These are phyloP conservation scores for Calvatia gigantea DNA, from an alignment of 768 basidiomycete genomes.

Conservation along the genomic window DNA sequence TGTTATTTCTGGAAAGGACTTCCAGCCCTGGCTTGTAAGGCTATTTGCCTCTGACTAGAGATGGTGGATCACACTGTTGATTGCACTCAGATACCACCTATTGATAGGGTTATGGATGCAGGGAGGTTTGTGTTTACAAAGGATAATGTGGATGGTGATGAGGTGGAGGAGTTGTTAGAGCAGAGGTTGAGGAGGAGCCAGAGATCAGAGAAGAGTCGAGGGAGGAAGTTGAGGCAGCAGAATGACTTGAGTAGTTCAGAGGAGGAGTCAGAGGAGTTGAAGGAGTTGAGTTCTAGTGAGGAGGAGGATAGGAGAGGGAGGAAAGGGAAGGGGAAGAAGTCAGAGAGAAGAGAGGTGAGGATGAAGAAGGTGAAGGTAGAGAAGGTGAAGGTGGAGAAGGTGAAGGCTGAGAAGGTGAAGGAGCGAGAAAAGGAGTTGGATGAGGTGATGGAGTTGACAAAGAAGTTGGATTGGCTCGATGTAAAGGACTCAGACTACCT, in stretches of 20 bases:
- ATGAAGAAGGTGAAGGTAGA: neutral
- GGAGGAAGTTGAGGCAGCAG: too few species aligned
- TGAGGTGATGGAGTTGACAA: neutral
- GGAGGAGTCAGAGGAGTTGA: neutral
- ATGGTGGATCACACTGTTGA: neutral
- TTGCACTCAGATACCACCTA: neutral
- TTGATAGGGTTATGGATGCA: neutral
- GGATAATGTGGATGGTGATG: neutral
- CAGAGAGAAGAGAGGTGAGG: neutral
- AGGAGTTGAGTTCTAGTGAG: too few species aligned
- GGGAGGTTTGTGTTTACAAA: neutral
- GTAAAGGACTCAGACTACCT: neutral
- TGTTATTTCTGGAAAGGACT: neutral
- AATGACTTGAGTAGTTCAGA: too few species aligned
- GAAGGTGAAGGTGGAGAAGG: neutral
- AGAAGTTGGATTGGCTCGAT: neutral
- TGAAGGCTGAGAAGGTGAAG: neutral
- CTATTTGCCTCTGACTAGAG: neutral
- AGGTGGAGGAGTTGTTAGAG: neutral
- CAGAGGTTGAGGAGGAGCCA: neutral
- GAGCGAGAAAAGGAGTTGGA: neutral
- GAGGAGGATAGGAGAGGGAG: neutral
- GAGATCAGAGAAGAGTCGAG: neutral
- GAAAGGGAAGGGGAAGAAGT: neutral
- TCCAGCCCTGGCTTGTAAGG: neutral